Base-by-base conservation (phyloP, 176 grass and related monocot species). In the Lolium rigidum region DNA sequence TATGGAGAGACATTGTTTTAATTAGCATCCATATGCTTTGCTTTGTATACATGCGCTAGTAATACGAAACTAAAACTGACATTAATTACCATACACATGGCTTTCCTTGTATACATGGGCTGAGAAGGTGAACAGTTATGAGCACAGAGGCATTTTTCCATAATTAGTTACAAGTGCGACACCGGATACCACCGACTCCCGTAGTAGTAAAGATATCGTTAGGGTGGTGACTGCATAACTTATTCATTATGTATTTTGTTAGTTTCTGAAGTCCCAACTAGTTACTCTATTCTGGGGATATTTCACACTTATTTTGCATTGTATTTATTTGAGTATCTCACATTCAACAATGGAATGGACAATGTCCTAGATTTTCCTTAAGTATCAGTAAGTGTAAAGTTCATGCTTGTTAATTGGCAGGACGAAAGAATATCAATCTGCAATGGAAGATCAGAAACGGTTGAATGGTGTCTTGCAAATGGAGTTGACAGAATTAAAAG, bases 381-480 rank as follows among this genome's bases (percentile, higher is more conserved):
- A 28, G 5, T 80, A 35, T 38, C 47, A 52, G 38, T 69, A 54
- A 79, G 64, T 46, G 28, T 52, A 70, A 79, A 63, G 9, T 66
- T 85, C n/a, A 82, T 50, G 68, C n/a, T 79, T 21, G 28, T 84
- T 87, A 66, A 86, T 85, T 90, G 87, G 70, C 91, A 98, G 96
- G 88, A 90, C 77, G 69, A 81, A 63, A 78, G 92, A 98, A 89
- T 92, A 86, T 91, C 90, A 98, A 86, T 84, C 86, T 59, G 66
- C 85, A 79, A 71, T 88, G 80, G 80, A 92, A 68, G 58, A 92
- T 80, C 90, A 95, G 76, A 98, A 92, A 89, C 82, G 50, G 58
- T 83, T 90, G 18, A 95, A 89, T 54, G 63, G 85, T 88, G 88
- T 21, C 54, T 80, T 98, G 82, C 87, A 92, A 85, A 88, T 72